These are phyloP conservation scores for Exidia glandulosa DNA, from an alignment of 768 basidiomycete genomes.

Conservation along the genomic window DNA sequence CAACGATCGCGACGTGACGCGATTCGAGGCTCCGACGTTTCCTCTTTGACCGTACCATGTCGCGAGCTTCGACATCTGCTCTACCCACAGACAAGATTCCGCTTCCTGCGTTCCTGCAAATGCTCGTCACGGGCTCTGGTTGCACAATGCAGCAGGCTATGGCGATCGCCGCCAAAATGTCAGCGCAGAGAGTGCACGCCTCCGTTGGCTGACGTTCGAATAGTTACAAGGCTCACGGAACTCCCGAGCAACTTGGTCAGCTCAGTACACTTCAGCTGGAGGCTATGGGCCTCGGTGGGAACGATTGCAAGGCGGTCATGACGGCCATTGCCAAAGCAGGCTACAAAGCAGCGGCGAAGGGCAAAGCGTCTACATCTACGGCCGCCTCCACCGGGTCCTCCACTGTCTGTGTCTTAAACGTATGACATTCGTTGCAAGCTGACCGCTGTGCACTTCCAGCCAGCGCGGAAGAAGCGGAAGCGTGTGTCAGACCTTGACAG, in stretches of 20 bases:
- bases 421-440: conserved; percentile 9
- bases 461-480: conserved; percentile 38
- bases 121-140: conserved; percentile 41
- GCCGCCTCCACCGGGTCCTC: too few relatives aligned
- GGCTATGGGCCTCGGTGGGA: conserved; percentile 46
- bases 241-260: conserved; percentile 41
- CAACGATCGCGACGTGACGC: too few relatives aligned
- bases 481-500: conserved; percentile 38
- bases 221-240: conserved; percentile 66
- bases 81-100: conserved; percentile 33
- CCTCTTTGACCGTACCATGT: neutral
- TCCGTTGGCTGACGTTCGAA: conserved; percentile 12
- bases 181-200: conserved; percentile 1
- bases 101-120: conserved; percentile 55
- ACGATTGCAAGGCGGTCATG: conserved; percentile 53
- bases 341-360: conserved; percentile 25
- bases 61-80: neutral
- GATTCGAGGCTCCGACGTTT: neutral
- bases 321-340: conserved; percentile 53
- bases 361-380: too few relatives aligned
- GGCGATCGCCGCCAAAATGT: conserved; percentile 61
- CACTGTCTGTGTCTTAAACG: too few relatives aligned
- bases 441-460: neutral
- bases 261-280: conserved; percentile 52
- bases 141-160: conserved; percentile 58